Percentiles rank a stretch among this genome's conserved stretches.
Conservation (phyloP, 192 early-diverging fungal genomes). For the Umbelopsis sp. region DNA sequence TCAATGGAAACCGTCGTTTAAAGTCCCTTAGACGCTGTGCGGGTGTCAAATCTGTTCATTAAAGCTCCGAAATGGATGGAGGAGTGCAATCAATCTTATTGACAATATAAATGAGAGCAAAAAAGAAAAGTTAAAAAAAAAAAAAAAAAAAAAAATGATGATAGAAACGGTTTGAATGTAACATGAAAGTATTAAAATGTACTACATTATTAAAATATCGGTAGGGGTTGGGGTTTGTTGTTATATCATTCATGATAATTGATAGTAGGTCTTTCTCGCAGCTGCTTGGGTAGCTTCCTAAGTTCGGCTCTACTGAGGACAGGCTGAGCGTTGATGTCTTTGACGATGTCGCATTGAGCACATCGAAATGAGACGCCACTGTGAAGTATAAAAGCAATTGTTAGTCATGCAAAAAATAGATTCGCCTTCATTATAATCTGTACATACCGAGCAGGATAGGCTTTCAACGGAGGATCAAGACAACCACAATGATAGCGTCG, state of each 20-base stretch:
- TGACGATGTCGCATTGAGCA: not conserved
- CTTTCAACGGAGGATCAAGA: not conserved
- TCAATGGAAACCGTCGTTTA: too few relatives aligned
- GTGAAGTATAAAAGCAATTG: not conserved
- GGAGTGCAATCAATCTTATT: not conserved
- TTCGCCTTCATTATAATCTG: not conserved
- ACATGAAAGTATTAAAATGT: too few relatives aligned
- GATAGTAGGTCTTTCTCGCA: not conserved
- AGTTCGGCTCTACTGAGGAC: not conserved
- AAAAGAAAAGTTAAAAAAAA: constrained; percentile 7
- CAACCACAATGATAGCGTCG: not conserved
- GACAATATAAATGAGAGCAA: not conserved
- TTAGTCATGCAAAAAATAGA: not conserved
- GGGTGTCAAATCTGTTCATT: not conserved
- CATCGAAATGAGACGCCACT: constrained; percentile 3
- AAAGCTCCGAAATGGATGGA: not conserved
- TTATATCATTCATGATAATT: constrained; percentile 18
- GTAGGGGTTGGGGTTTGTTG: not conserved
- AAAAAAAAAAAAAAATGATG: too few relatives aligned
- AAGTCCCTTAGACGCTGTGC: not conserved
- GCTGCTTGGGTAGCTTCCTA: not conserved
- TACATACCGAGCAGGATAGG: constrained; percentile 6
- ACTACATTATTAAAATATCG: not conserved
- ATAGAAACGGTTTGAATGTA: too few relatives aligned
- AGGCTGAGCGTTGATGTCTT: not conserved